Base-by-base conservation (phyloP, 2,329 filamentous ascomycete species). In the Penicillium crustosum region DNA sequence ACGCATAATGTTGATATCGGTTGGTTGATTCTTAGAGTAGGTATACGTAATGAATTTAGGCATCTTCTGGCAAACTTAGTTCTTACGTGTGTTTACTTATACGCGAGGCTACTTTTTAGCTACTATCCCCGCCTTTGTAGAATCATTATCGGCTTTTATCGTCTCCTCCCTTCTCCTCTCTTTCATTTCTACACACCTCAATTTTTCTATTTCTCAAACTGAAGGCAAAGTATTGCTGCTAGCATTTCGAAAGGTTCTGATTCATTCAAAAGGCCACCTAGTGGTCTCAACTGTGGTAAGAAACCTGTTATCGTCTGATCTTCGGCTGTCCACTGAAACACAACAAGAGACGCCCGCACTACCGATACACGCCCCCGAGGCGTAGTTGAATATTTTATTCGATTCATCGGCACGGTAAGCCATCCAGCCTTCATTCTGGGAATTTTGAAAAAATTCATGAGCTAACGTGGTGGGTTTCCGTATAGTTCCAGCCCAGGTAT, bases 371-470 rank as follows among this genome's bases (percentile, higher is more conserved):
- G 31, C 9, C 19, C 8, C 21, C 9, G 31, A 10, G 27, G 9
- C 3, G 15, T 17, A 10, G 31, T n/a, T 13, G 17, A 3, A 36
- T 25, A 35, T 25, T 48, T 36, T 12, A 25, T n/a, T 35, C 31
- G 17, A 23, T 25, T n/a, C 1, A 36, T n/a, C 15, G 4, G 25
- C 12, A 12, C 21, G 12, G 45, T 36, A 36, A 25, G 45, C 4
- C 2, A 0, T n/a, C 6, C 2, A 13, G 10, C 8, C 0, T 36
- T 1, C 0, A 48, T 15, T 25, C 13, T 36, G 15, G 12, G 21
- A 12, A 7, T 7, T 48, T 13, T 25, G 5, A n/a, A 48, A 36
- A 48, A 21, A 13, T 0, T 23, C 2, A n/a, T 25, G 2, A 48
- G 3, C 21, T 48, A 48, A 48, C 9, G 9, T 35, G 15, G 31